These are phyloP conservation scores for Eucalyptus microcorys DNA, from an alignment of 345 rosid species.

Conservation along the genomic window DNA sequence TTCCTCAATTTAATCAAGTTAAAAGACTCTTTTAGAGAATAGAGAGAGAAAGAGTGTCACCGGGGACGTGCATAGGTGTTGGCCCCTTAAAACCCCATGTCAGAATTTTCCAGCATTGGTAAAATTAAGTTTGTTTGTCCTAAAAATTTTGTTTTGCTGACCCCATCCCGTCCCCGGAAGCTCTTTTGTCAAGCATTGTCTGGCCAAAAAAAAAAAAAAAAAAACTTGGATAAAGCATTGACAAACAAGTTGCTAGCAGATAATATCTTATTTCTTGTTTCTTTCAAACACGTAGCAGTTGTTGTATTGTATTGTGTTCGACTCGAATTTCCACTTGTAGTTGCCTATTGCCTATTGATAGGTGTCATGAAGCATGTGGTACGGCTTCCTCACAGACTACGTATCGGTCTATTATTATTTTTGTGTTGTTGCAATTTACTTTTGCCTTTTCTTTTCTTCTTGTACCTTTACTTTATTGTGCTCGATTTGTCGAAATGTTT, in stretches of 20 bases:
- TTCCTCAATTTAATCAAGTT: not conserved
- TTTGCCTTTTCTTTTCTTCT: not conserved
- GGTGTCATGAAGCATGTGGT: too few species aligned
- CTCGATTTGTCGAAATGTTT: not conserved
- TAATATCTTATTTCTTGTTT: not conserved
- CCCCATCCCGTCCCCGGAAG: not conserved
- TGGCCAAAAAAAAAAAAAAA: not conserved
- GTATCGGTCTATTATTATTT: not conserved
- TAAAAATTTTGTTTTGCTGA: not conserved
- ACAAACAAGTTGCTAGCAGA: not conserved
- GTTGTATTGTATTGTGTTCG: not conserved
- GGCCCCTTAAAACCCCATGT: not conserved
- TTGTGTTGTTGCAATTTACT: not conserved
- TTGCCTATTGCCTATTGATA: too few species aligned
- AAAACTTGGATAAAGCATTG: not conserved
- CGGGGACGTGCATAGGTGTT: not conserved
- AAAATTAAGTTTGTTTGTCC: not conserved
- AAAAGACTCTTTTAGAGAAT: not conserved
- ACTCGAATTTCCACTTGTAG: not conserved
- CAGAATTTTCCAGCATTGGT: not conserved
- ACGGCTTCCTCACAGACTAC: not conserved
- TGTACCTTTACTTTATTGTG: not conserved
- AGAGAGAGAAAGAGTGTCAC: not conserved
- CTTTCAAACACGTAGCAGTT: too few species aligned
- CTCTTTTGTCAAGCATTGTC: not conserved